Evolutionary conservation across 148 eudicot genomes (phyloP), one percentile per base, ranked within the genome.

Genomic region (Persicaria maculosa): DNA sequence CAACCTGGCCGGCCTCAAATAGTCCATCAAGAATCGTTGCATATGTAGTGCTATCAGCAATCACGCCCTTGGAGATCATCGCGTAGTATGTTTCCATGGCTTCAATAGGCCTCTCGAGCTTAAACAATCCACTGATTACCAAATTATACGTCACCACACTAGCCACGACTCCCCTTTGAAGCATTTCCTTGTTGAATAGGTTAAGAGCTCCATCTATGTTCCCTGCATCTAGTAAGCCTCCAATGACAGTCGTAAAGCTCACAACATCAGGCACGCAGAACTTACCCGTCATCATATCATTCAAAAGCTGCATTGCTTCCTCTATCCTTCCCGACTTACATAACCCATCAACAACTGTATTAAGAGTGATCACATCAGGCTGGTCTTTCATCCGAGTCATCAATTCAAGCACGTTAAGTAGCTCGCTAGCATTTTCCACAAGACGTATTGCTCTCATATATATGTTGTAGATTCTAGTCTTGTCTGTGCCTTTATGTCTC

Each of bases 321-420:
- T 83, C 83, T 68, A 92, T 81, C 81, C 84, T 86, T 5, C 86
- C 87, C 86, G 83, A 83, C 76, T 84, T 84, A 81, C 97, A 91
- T 50, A 93, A 87, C 11, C 95, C 97, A 71, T 88, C 85, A 45
- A 91, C 78, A 50, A 94, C 83, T 11, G 95, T 92, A 78, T 92
- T 93, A 61, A 93, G 90, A 44, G 91, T 85, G 76, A 93, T 80
- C 64, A 89, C 77, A 81, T 91, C 98, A 5, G 97, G 98, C 72
- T 82, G 79, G 81, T 93, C 89, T 58, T 85, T 80, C 4, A 77
- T 83, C 77, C 83, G 87, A 72, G 88, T 82, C 98, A 93, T 93
- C 36, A 65, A 77, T 53, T 86, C 88, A 62, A 93, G 88, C 25
- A 83, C 81, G 72, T 93, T 89, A 19, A 91, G 81, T 53, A 91